Evolutionary conservation across 495 filamentous ascomycete genomes (phyloP), one percentile per base, ranked within the genome.

Genomic region (Thermochaetoides thermophila): DNA sequence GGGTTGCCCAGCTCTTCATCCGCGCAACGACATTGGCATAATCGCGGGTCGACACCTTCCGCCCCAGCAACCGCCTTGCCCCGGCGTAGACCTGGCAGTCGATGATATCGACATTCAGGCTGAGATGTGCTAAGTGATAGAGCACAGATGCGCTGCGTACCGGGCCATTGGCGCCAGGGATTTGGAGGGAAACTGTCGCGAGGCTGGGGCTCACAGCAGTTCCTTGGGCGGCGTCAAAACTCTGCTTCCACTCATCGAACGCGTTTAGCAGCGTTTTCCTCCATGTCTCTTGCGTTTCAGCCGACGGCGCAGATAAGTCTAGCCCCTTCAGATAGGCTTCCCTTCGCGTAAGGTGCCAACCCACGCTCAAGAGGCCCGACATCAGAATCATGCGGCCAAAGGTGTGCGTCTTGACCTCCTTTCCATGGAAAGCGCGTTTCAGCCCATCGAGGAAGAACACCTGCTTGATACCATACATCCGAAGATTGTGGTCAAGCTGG

Each of bases 311-410:
- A 6, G 65, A 68, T 0, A 78, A 66, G 11, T 75, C 73, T 7
- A 97, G 66, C 37, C 84, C 84, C 38, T 78, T 89, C 16, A 94
- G 74, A 55, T 95, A 86, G 1, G 93, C 73, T 49, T 97, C 89
- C 38, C 86, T 69, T 57, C 93, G 87, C 46, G 87, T 86, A 61
- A 96, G 78, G 46, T 96, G 87, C 86, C 86, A 96, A 42, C 79
- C 84, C 15, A 96, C 83, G 40, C 81, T 92, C 14, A 97, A 61
- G 26, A 97, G 60, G 0, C 89, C 89, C 8, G 85, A 82, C 83
- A 97, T 95, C 36, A 97, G 69, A 41, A 94, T 87, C 32, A 79
- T 92, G 18, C 89, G 73, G 11, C 89, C 89, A 49, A 96, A 97
- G 0, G 81, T 73, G 43, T 96, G 93, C 1, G 89, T 96, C 34